Percentiles rank a stretch among this genome's conserved stretches.
phyloP scores from a whole-genome alignment of 371 early-diverging fungal genomes.

The Lichtheimia ornata region DNA sequence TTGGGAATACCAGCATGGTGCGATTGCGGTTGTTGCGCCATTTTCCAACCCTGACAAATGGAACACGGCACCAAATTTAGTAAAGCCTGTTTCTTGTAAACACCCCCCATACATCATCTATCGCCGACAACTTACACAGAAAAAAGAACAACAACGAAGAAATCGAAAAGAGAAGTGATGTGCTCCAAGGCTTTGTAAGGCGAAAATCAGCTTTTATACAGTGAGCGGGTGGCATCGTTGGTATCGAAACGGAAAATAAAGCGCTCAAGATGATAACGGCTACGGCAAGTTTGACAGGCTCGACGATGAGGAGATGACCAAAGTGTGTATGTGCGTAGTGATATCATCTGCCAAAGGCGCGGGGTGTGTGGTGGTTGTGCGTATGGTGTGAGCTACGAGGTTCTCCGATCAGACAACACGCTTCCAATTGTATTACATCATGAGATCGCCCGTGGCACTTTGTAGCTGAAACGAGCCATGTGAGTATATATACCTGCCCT shows the following conservation, averaged over 20 bases:
- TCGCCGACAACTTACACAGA: background rate
- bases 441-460: conserved; percentile 7
- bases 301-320: too few relatives aligned
- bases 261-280: too few relatives aligned
- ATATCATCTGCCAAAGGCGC: background rate
- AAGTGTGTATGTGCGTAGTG: background rate
- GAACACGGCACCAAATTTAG: background rate
- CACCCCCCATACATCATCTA: conserved; percentile 3
- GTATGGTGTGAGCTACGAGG: conserved; percentile 7
- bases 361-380: background rate
- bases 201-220: background rate
- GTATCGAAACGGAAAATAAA: conserved; percentile 14
- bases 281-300: too few relatives aligned
- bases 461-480: background rate
- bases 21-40: conserved; percentile 9
- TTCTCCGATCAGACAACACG: background rate
- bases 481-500: background rate
- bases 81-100: background rate
- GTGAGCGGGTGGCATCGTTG: background rate
- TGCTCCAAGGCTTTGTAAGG: background rate
- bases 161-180: background rate
- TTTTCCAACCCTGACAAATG: background rate
- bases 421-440: conserved; percentile 15
- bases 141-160: background rate
- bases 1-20: conserved; percentile 4